Conservation (phyloP, 2,329 filamentous ascomycete genomes). For the Ophiocordyceps camponoti-saundersi region DNA sequence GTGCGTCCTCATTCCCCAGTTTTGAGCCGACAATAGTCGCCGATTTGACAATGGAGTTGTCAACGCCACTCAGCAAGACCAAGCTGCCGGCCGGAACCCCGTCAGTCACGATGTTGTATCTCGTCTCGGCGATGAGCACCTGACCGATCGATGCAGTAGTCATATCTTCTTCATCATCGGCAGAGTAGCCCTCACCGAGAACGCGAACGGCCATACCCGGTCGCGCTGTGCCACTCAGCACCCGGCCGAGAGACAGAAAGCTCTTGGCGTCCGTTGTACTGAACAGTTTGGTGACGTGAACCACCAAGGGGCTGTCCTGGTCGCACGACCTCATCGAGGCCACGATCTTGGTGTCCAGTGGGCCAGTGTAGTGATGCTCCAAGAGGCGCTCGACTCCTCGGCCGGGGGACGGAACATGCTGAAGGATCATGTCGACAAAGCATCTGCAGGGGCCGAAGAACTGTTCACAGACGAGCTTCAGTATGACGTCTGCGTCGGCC, state of each 20-base stretch:
- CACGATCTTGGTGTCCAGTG: slow-evolving; percentile 65
- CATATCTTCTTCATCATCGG: slow-evolving; percentile 98
- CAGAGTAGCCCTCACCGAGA: slow-evolving; percentile 84
- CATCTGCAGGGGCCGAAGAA: slow-evolving; percentile 85
- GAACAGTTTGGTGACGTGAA: slow-evolving; percentile 88
- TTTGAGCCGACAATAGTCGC: slow-evolving; percentile 74
- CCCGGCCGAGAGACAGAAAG: slow-evolving; percentile 79
- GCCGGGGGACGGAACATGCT: slow-evolving; percentile 75
- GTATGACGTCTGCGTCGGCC: slow-evolving; percentile 71
- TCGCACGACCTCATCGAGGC: slow-evolving; percentile 68
- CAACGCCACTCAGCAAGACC: slow-evolving; percentile 79
- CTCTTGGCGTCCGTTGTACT: slow-evolving; percentile 77
- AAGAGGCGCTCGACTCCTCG: slow-evolving; percentile 63
- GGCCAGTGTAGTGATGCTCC: slow-evolving; percentile 82
- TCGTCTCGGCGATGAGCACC: slow-evolving; percentile 79
- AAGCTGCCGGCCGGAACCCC: slow-evolving; percentile 89
- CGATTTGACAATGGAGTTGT: slow-evolving; percentile 97
- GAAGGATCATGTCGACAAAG: slow-evolving; percentile 89
- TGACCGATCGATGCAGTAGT: slow-evolving; percentile 66
- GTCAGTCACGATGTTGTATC: slow-evolving; percentile 83
- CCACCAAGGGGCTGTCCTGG: slow-evolving; percentile 77
- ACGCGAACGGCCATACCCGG: slow-evolving; percentile 75
- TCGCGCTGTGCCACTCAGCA: slow-evolving; percentile 79
- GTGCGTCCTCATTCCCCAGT: slow-evolving; percentile 76
- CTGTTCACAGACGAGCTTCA: slow-evolving; percentile 81